These are phyloP conservation scores for Pestalotiopsis fici DNA, from an alignment of 2,329 filamentous ascomycete species.

Conservation along the genomic window DNA sequence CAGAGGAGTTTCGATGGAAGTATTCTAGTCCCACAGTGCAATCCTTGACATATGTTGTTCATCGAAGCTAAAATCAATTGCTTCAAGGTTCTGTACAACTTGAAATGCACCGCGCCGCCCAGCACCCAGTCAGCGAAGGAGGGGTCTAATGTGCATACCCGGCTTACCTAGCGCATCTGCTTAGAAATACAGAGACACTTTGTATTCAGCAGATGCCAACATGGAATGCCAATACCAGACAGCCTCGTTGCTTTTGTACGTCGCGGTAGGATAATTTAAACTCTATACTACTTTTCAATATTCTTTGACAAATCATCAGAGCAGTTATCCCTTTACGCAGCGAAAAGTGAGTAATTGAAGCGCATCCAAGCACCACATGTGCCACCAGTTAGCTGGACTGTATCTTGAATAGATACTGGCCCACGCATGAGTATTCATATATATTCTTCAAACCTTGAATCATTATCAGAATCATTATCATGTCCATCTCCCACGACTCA, in stretches of 20 bases:
- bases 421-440: too few relatives aligned
- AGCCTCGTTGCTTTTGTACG: neutral
- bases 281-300: too few relatives aligned
- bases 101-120: neutral
- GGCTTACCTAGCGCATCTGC: neutral
- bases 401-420: too few relatives aligned
- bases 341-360: too few relatives aligned
- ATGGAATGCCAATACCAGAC: neutral
- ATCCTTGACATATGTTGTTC: neutral
- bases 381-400: too few relatives aligned
- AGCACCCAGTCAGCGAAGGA: neutral
- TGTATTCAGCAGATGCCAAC: neutral
- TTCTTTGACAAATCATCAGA: too few relatives aligned
- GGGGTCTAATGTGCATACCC: neutral
- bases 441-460: too few relatives aligned
- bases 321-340: too few relatives aligned
- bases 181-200: neutral
- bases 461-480: too few relatives aligned
- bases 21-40: neutral
- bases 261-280: too few relatives aligned
- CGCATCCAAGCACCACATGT: too few relatives aligned
- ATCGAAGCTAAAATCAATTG: neutral
- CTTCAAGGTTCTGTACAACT: neutral
- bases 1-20: neutral
- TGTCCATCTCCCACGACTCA: too few relatives aligned